phyloP scores from a whole-genome alignment of 352 stramenopile species.

The Aphanomyces invadans region DNA sequence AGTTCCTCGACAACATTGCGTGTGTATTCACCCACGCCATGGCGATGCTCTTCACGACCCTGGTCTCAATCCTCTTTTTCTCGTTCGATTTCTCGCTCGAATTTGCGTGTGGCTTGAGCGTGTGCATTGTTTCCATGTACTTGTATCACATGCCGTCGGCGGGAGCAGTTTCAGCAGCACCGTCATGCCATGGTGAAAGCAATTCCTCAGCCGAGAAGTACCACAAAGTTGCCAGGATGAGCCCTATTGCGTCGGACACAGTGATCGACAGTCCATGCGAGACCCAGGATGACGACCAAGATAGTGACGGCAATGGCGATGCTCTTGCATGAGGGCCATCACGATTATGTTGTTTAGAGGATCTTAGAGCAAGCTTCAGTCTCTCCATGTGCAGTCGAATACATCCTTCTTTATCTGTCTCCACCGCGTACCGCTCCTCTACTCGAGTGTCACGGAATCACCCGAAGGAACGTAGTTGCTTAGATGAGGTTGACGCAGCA shows the following conservation, averaged over 20 bases:
- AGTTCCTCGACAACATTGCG: constrained; percentile 87
- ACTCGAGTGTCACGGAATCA: no score
- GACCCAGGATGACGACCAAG: not conserved
- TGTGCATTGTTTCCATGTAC: constrained; percentile 82
- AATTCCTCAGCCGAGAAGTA: constrained; percentile 7
- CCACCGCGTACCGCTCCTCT: no score
- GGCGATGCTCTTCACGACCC: constrained; percentile 85
- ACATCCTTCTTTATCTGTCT: no score
- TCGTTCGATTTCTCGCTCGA: constrained; percentile 72
- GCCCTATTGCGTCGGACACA: not conserved
- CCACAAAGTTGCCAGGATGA: constrained; percentile 13
- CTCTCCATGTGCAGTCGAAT: no score
- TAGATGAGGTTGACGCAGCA: not conserved
- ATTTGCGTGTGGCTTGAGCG: constrained; percentile 68
- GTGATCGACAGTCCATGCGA: not conserved
- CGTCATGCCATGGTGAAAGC: not conserved
- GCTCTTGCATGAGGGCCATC: not conserved
- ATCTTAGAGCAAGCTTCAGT: no score
- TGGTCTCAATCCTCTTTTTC: constrained; percentile 84
- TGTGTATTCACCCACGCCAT: constrained; percentile 78
- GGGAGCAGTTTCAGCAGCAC: not conserved
- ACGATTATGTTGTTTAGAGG: no score
- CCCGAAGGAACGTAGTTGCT: no score
- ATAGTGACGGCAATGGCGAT: not conserved
- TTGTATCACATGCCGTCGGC: constrained; percentile 49